A percentile compares a stretch with the other conserved stretches of the same genome.
Conservation (phyloP, 257 asterid species). For the Solanum chiquidenum region DNA sequence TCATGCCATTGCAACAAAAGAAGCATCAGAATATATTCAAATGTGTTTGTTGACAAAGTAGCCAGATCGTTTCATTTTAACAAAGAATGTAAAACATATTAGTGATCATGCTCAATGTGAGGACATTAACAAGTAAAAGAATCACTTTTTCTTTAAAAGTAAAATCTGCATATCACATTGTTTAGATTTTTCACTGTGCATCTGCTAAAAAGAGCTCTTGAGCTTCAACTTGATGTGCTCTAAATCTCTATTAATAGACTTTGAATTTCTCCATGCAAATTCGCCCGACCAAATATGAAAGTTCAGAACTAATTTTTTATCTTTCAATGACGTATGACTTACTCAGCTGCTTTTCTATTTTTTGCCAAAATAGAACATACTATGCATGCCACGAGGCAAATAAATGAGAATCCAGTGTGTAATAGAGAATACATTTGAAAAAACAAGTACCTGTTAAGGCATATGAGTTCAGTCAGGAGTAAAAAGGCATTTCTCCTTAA, state of each 20-base stretch:
- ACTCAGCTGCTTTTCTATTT: neutral
- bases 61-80: neutral
- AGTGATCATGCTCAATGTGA: neutral
- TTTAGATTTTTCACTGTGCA: neutral
- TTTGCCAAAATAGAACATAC: neutral
- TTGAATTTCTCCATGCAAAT: neutral
- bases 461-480: slow-evolving; percentile 46
- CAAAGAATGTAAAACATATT: neutral
- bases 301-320: neutral
- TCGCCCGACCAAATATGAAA: neutral
- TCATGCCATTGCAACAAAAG: neutral
- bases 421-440: neutral
- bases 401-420: neutral
- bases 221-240: neutral
- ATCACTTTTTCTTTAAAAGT: neutral
- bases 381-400: neutral
- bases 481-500: slow-evolving; percentile 23
- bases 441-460: slow-evolving; percentile 52
- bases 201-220: neutral
- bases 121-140: neutral
- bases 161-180: neutral
- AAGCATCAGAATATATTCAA: neutral
- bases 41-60: neutral
- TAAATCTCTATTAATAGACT: neutral
- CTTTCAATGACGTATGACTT: neutral